These are phyloP conservation scores for Conticribra weissflogii DNA, from an alignment of 108 stramenopile species.

Conservation along the genomic window DNA sequence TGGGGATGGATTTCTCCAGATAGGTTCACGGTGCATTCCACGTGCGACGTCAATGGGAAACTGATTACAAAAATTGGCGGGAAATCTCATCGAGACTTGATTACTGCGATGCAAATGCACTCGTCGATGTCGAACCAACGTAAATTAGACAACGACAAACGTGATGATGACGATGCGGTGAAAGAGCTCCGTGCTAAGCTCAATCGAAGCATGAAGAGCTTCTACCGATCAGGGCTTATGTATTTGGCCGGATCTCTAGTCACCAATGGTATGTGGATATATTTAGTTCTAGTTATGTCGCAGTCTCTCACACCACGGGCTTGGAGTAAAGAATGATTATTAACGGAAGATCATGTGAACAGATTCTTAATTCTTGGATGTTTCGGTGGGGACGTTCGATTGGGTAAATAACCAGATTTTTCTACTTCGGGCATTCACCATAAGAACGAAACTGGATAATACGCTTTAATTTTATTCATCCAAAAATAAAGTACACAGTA, in stretches of 20 bases:
- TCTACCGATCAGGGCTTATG: conserved; percentile 15
- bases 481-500: too few species aligned
- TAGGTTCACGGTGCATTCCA: conserved; percentile 44
- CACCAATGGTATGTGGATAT: conserved; percentile 18
- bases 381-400: too few species aligned
- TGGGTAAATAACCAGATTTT: too few species aligned
- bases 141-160: conserved; percentile 11
- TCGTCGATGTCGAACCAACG: not conserved
- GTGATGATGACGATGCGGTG: conserved; percentile 13
- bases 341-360: too few species aligned
- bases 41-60: conserved; percentile 41
- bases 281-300: conserved; percentile 22
- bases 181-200: conserved; percentile 35
- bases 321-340: too few species aligned
- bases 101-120: conserved; percentile 28
- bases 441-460: too few species aligned
- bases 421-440: too few species aligned
- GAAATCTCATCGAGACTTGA: conserved; percentile 27
- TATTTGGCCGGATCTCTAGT: conserved; percentile 18
- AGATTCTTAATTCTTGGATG: too few species aligned
- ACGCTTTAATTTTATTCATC: too few species aligned
- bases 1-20: conserved; percentile 54
- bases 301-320: conserved; percentile 23
- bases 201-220: conserved; percentile 26
- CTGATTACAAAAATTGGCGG: conserved; percentile 25